These are phyloP conservation scores for Podaxis sp. DNA, from an alignment of 768 basidiomycete genomes.

Conservation along the genomic window DNA sequence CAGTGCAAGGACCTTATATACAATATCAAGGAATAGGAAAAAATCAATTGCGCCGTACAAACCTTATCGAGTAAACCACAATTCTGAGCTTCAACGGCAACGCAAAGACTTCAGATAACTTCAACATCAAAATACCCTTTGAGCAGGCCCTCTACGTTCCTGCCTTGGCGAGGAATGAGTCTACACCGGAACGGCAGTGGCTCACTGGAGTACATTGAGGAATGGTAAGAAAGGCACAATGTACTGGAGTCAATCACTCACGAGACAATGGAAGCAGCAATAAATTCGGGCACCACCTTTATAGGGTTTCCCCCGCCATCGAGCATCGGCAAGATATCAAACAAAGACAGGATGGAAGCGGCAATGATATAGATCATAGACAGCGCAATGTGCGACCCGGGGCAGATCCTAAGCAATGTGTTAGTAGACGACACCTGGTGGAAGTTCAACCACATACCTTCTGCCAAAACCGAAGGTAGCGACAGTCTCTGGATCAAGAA, in stretches of 20 bases:
- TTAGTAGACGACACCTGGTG: neutral
- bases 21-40: no score
- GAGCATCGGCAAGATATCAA: constrained; percentile 19
- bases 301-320: constrained; percentile 8
- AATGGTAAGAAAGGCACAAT: neutral
- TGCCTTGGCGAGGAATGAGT: neutral
- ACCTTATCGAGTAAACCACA: no score
- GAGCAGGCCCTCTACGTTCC: neutral
- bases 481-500: constrained; percentile 23
- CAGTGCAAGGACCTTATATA: no score
- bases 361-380: constrained; percentile 2
- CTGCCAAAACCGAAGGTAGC: constrained; percentile 33
- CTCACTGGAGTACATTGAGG: neutral
- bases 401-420: constrained; percentile 7
- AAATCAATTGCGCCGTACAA: no score
- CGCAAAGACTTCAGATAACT: neutral
- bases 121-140: neutral
- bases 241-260: neutral
- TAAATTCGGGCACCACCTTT: neutral
- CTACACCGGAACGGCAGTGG: constrained; percentile 2
- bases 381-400: constrained; percentile 7
- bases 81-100: no score
- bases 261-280: constrained; percentile 5
- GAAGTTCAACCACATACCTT: constrained; percentile 17
- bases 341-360: constrained; percentile 16